Conservation (phyloP, 306 rosid species). For the Phaseolus lunatus region DNA sequence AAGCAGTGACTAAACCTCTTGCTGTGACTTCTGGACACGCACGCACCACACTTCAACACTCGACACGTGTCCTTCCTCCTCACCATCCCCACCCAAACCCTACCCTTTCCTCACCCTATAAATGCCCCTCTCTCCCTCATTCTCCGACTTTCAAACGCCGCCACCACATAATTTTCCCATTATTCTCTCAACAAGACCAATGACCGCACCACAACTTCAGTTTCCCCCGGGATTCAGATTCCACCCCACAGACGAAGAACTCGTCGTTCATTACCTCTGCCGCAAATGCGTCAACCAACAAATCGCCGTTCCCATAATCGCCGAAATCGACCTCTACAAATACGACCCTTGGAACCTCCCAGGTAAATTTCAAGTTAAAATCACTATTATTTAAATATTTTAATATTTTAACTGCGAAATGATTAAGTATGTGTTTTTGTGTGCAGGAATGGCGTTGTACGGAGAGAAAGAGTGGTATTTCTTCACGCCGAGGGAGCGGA, state of each 20-base stretch:
- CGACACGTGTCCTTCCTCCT: constrained; percentile 52
- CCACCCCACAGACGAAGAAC: constrained; percentile 88
- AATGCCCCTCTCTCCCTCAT: constrained; percentile 42
- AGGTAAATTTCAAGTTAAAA: constrained; percentile 35
- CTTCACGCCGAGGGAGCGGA: constrained; percentile 74
- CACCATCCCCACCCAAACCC: constrained; percentile 17
- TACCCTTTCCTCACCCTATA: constrained; percentile 43
- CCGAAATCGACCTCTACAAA: constrained; percentile 77
- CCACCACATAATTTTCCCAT: neutral
- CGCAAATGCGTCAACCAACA: constrained; percentile 67
- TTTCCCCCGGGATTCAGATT: constrained; percentile 79
- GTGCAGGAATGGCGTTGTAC: constrained; percentile 53
- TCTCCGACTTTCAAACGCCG: constrained; percentile 69
- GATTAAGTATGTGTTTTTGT: neutral
- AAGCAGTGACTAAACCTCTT: constrained; percentile 66
- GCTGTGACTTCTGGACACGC: constrained; percentile 49
- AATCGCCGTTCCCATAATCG: constrained; percentile 64
- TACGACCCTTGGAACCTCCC: constrained; percentile 81
- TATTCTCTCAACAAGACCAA: neutral
- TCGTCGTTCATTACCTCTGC: constrained; percentile 71
- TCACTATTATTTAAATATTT: too few relatives aligned
- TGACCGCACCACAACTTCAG: constrained; percentile 53
- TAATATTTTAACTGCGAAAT: neutral
- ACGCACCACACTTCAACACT: constrained; percentile 21
- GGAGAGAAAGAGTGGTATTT: constrained; percentile 90